phyloP scores from a whole-genome alignment of 2,329 filamentous ascomycete species.

The Alternaria novae-zelandiae region DNA sequence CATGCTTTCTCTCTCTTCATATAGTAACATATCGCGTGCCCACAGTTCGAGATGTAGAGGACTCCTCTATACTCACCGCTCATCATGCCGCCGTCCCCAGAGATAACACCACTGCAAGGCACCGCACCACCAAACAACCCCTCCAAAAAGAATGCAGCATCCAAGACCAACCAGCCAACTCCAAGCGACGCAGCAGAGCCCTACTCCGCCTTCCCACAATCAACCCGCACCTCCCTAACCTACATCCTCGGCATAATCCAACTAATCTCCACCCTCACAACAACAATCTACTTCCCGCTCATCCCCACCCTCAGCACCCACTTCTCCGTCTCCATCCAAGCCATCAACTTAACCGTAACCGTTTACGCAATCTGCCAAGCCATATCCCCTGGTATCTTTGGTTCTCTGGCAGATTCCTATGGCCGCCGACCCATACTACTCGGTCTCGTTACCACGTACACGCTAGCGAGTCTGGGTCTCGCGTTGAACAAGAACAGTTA shows the following conservation, averaged over 20 bases:
- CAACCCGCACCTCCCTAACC: background rate
- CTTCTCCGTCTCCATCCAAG: background rate
- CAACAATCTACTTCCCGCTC: background rate
- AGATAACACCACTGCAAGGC: background rate
- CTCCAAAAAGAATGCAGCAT: background rate
- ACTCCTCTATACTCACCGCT: background rate
- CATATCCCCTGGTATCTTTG: background rate
- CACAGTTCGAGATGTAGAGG: background rate
- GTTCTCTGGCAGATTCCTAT: background rate
- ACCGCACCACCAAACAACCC: background rate
- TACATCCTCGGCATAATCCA: background rate
- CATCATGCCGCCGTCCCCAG: background rate
- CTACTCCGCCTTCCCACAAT: background rate
- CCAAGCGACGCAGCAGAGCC: background rate
- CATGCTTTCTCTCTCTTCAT: background rate
- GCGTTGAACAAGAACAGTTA: background rate
- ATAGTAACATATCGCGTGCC: background rate
- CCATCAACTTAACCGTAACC: conserved; percentile 1
- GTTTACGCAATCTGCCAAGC: background rate
- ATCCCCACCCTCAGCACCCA: background rate
- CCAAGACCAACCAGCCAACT: background rate
- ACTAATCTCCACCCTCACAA: background rate
- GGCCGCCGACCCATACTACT: background rate
- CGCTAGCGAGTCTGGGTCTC: background rate
- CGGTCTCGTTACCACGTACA: background rate